Percentiles rank a stretch among this genome's conserved stretches.
Evolutionary conservation across 345 rosid genomes (phyloP).

Genomic region (Brassica nigra): DNA sequence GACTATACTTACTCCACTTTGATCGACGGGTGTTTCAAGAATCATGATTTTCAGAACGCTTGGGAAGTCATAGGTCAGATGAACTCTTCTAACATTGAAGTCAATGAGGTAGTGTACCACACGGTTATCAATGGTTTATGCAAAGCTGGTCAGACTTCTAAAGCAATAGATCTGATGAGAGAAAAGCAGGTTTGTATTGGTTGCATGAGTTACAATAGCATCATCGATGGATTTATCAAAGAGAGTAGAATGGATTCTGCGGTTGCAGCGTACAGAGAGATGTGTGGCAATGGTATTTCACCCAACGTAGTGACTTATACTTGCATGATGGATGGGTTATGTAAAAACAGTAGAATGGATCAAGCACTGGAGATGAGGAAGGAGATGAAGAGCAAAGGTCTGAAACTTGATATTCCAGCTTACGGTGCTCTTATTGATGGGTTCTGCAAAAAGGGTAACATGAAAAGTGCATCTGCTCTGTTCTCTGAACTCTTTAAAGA

Average conservation of each 20-base stretch:
- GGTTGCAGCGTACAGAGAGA: constrained; percentile 50
- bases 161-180: constrained; percentile 51
- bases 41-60: constrained; percentile 49
- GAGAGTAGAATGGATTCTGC: constrained; percentile 61
- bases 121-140: constrained; percentile 63
- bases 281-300: constrained; percentile 56
- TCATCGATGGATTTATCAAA: constrained; percentile 68
- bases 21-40: constrained; percentile 67
- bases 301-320: constrained; percentile 72
- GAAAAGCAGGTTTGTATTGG: constrained; percentile 50
- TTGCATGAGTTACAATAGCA: constrained; percentile 60
- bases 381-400: constrained; percentile 52
- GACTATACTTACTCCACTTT: constrained; percentile 59
- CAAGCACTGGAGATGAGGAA: constrained; percentile 38
- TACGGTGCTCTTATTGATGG: constrained; percentile 65
- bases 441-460: constrained; percentile 56
- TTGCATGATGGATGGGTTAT: constrained; percentile 56
- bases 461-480: constrained; percentile 60
- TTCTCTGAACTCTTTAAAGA: constrained; percentile 62
- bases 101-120: constrained; percentile 58
- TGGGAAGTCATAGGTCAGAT: constrained; percentile 56
- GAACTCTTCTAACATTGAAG: constrained; percentile 49
- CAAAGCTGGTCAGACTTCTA: constrained; percentile 58
- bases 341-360: constrained; percentile 33
- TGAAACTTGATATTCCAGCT: constrained; percentile 56